These are phyloP conservation scores for Phoma sp. DNA, from an alignment of 2,329 filamentous ascomycete genomes.

Conservation along the genomic window DNA sequence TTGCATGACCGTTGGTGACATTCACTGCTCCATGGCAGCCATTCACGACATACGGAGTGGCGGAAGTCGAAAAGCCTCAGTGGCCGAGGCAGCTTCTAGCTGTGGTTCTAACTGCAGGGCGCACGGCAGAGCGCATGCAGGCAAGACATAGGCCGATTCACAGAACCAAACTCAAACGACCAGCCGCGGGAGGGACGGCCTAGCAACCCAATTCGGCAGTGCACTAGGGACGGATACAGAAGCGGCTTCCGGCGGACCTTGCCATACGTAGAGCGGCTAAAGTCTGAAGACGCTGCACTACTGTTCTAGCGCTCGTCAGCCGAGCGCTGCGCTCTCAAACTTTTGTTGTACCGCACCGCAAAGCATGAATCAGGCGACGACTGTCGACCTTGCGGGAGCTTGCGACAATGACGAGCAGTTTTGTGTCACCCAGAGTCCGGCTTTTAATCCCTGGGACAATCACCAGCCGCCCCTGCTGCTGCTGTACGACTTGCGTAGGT, in stretches of 20 bases:
- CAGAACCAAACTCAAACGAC: background rate
- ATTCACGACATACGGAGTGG: background rate
- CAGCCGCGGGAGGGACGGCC: constrained; percentile 6
- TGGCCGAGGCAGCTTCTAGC: constrained; percentile 1
- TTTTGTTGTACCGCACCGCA: background rate
- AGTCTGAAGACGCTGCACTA: background rate
- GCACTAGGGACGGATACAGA: constrained; percentile 2
- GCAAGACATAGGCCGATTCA: constrained; percentile 3
- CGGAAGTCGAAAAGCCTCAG: background rate
- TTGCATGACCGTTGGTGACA: background rate
- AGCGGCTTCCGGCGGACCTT: background rate
- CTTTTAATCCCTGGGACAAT: constrained; percentile 1
- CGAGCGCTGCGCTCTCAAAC: background rate
- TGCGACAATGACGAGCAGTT: background rate
- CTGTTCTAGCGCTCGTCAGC: background rate
- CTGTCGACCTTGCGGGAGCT: background rate
- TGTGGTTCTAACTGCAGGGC: constrained; percentile 9
- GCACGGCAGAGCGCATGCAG: constrained; percentile 4
- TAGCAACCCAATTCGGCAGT: constrained; percentile 1
- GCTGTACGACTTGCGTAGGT: background rate
- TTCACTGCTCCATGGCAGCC: background rate
- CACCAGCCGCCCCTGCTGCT: background rate
- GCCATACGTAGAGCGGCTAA: constrained; percentile 2
- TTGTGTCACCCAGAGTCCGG: background rate
- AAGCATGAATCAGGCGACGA: constrained; percentile 1